Percentiles rank a stretch among this genome's conserved stretches.
Evolutionary conservation across 805 yeast species (phyloP).

Genomic region (Blastobotrys chiropterorum): DNA sequence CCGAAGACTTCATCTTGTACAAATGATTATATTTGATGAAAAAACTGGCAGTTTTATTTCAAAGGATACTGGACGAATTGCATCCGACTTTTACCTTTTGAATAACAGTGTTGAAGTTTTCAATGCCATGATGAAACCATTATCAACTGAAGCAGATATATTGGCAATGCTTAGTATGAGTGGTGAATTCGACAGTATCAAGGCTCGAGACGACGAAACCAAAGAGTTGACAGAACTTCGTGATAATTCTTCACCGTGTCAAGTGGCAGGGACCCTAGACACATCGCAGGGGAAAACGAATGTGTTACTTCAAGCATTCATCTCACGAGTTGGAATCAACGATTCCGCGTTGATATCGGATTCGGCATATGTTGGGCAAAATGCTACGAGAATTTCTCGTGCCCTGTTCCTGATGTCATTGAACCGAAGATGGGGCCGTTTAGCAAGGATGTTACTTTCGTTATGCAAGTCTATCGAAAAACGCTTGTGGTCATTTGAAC

Average conservation of each 20-base stretch:
- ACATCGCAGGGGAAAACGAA: conserved; percentile 83
- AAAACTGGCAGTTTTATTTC: conserved; percentile 69
- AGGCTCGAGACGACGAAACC: conserved; percentile 81
- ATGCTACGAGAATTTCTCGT: conserved; percentile 86
- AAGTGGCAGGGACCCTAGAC: conserved; percentile 70
- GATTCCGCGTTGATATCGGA: conserved; percentile 85
- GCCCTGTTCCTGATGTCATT: conserved; percentile 84
- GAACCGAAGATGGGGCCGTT: conserved; percentile 85
- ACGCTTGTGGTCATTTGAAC: conserved; percentile 83
- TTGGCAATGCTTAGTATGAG: conserved; percentile 85
- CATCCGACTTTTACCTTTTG: conserved; percentile 86
- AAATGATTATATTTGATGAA: conserved; percentile 92
- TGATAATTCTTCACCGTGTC: conserved; percentile 59
- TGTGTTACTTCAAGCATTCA: conserved; percentile 77
- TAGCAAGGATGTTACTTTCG: conserved; percentile 66
- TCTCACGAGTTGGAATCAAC: conserved; percentile 63
- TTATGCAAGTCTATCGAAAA: conserved; percentile 83
- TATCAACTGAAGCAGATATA: conserved; percentile 88
- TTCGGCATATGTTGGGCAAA: conserved; percentile 89
- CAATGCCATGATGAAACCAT: conserved; percentile 75
- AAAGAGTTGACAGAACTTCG: conserved; percentile 59
- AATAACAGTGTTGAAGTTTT: conserved; percentile 84
- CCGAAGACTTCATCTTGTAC: conserved; percentile 70
- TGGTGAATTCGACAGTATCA: conserved; percentile 86
- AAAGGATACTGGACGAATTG: conserved; percentile 88